A percentile compares a stretch with the other conserved stretches of the same genome.
These are phyloP conservation scores for Rhytidhysteron rufulum DNA, from an alignment of 2,329 filamentous ascomycete genomes.

Conservation along the genomic window DNA sequence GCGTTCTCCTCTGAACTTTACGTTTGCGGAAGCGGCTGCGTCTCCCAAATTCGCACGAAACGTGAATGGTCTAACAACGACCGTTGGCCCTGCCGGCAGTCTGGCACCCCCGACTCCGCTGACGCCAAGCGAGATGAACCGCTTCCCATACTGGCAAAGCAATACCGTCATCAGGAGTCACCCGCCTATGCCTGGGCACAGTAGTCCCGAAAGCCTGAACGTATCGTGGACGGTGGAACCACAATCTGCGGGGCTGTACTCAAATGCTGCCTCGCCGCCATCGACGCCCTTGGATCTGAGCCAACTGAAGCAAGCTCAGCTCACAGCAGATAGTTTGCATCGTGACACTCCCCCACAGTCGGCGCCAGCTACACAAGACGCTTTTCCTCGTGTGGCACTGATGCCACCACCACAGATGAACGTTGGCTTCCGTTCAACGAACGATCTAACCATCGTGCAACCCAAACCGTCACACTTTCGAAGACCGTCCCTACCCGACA, in stretches of 20 bases:
- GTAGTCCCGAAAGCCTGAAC: conserved; percentile 36
- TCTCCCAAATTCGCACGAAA: conserved; percentile 43
- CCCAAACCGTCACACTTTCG: conserved; percentile 34
- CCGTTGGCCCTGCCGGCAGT: conserved; percentile 33
- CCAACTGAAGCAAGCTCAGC: conserved; percentile 24
- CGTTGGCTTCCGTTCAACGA: conserved; percentile 29
- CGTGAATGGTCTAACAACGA: conserved; percentile 33
- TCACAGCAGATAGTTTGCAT: conserved; percentile 31
- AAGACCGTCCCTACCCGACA: conserved; percentile 33
- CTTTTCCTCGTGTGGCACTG: conserved; percentile 37
- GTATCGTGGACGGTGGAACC: conserved; percentile 34
- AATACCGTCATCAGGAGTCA: conserved; percentile 26
- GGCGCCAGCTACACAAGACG: conserved; percentile 47
- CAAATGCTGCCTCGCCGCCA: conserved; percentile 42
- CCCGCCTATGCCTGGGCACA: conserved; percentile 31
- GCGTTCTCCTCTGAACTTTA: conserved; percentile 44
- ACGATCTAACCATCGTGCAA: conserved; percentile 29
- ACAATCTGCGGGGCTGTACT: conserved; percentile 24
- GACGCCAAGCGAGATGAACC: conserved; percentile 40
- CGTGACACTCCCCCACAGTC: conserved; percentile 50
- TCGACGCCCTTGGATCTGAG: conserved; percentile 39
- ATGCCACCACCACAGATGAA: conserved; percentile 30
- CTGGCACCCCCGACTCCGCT: conserved; percentile 47
- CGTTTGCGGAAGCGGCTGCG: conserved; percentile 46
- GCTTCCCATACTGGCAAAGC: conserved; percentile 40